These are phyloP conservation scores for Penicillium sp. DNA, from an alignment of 2,329 filamentous ascomycete species.

Conservation along the genomic window DNA sequence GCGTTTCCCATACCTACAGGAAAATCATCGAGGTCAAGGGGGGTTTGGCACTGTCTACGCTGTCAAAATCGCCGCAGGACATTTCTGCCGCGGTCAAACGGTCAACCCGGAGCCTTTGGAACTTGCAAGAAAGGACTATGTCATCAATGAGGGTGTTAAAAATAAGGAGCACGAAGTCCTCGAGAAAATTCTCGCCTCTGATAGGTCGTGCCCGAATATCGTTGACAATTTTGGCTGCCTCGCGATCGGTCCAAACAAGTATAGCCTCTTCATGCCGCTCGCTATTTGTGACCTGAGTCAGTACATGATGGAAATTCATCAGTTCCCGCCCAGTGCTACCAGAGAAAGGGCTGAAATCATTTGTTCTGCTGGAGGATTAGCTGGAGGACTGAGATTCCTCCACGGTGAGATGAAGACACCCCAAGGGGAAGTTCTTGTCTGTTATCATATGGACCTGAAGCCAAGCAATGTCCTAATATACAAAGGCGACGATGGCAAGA, in stretches of 20 bases:
- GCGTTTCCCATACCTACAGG: neutral
- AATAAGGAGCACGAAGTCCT: neutral
- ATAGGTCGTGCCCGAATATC: neutral
- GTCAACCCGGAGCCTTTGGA: neutral
- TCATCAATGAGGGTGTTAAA: neutral
- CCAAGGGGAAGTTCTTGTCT: neutral
- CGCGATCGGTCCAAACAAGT: neutral
- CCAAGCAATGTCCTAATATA: neutral
- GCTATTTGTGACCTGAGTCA: neutral
- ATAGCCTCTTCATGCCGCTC: neutral
- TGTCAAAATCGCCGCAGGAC: neutral
- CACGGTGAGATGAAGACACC: neutral
- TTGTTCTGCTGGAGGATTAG: neutral
- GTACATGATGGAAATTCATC: neutral
- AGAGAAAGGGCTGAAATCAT: neutral
- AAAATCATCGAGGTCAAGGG: neutral
- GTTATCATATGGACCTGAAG: neutral
- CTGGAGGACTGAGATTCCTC: neutral
- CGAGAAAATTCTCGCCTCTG: neutral
- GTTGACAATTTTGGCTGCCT: neutral
- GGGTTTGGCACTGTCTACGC: neutral
- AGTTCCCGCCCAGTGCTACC: neutral
- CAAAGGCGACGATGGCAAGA: neutral
- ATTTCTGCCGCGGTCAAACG: neutral
- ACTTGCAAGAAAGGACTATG: neutral